Conservation (phyloP, 148 eudicot genomes). For the Rhododendron ovatum region DNA sequence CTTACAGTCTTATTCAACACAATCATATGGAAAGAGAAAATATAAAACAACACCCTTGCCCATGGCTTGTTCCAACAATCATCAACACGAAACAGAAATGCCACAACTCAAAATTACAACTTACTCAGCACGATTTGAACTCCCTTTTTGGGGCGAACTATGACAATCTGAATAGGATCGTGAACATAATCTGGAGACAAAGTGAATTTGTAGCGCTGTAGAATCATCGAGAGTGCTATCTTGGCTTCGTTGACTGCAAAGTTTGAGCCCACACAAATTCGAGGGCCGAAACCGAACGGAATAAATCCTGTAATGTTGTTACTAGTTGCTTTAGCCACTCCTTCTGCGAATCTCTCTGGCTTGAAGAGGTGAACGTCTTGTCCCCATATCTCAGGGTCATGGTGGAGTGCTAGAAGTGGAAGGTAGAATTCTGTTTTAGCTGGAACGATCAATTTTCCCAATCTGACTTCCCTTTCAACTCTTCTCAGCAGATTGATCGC, state of each 20-base stretch:
- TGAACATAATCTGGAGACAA: neutral
- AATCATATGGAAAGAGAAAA: too few relatives aligned
- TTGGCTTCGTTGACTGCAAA: constrained; percentile 1
- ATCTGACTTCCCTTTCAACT: neutral
- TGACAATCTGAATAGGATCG: neutral
- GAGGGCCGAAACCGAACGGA: neutral
- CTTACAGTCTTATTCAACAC: too few relatives aligned
- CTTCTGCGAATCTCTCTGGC: constrained; percentile 7
- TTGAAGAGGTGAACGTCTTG: constrained; percentile 7
- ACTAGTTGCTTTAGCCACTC: constrained; percentile 4
- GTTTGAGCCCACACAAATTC: neutral
- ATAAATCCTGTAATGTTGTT: neutral
- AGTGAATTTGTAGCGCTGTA: neutral
- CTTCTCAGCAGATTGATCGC: neutral
- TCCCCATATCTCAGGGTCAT: constrained; percentile 8
- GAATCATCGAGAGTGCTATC: neutral
- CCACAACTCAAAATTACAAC: neutral
- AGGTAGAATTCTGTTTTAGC: neutral
- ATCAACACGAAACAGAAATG: neutral
- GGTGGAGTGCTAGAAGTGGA: neutral
- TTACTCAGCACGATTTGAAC: neutral
- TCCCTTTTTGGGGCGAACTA: neutral
- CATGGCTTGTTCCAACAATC: neutral
- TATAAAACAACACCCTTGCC: neutral
- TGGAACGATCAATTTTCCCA: constrained; percentile 1